These are phyloP conservation scores for Phytophthora cajani DNA, from an alignment of 352 stramenopile species.

Conservation along the genomic window DNA sequence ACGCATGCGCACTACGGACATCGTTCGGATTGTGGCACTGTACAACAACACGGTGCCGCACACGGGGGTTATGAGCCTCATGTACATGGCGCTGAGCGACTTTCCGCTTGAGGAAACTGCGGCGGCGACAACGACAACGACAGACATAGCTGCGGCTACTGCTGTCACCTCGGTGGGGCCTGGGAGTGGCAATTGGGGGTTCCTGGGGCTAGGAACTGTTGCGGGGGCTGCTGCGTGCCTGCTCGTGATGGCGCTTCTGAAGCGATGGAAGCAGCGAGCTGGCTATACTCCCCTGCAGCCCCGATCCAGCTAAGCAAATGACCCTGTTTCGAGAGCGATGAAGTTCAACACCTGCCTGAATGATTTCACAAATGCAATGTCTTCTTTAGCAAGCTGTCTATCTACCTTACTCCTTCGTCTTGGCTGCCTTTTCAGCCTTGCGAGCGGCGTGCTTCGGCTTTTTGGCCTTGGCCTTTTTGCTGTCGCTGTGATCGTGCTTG, in stretches of 20 bases:
- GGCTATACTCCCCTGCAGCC: conserved; percentile 57
- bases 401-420: conserved; percentile 47
- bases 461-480: conserved; percentile 48
- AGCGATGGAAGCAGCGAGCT: conserved; percentile 56
- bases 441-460: conserved; percentile 79
- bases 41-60: conserved; percentile 86
- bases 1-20: conserved; percentile 70
- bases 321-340: background rate
- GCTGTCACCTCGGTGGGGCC: conserved; percentile 7
- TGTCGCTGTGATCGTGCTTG: conserved; percentile 29
- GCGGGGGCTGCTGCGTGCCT: conserved; percentile 35
- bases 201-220: conserved; percentile 32
- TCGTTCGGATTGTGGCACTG: conserved; percentile 76
- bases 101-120: conserved; percentile 37
- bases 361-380: conserved; percentile 24
- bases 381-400: conserved; percentile 14
- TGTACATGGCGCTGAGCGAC: conserved; percentile 80
- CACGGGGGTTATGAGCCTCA: conserved; percentile 81
- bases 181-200: conserved; percentile 7
- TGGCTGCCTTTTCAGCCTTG: conserved; percentile 65
- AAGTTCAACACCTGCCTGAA: background rate
- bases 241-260: conserved; percentile 29
- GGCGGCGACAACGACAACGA: conserved; percentile 13
- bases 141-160: conserved; percentile 5
- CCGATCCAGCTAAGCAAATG: conserved; percentile 17